Percentiles rank a stretch among this genome's conserved stretches.
phyloP scores from a whole-genome alignment of 306 rosid genomes.

The Cucumis sativus region DNA sequence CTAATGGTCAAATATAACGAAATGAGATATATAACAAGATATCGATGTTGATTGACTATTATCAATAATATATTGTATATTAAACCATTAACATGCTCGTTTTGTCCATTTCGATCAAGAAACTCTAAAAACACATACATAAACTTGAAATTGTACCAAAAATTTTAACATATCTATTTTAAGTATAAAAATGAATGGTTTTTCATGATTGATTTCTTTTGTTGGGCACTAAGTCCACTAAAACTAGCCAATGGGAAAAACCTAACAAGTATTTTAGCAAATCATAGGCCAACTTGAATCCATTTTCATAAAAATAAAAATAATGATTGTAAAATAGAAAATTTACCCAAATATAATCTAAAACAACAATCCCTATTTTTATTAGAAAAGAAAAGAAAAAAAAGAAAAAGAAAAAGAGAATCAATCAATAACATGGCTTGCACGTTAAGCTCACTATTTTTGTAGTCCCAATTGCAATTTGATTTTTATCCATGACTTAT shows the following conservation, averaged over 20 bases:
- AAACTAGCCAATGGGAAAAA: not conserved
- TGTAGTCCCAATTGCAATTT: not conserved
- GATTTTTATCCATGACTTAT: not conserved
- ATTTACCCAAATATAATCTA: not conserved
- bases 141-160: not conserved
- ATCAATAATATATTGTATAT: no score
- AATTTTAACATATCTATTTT: not conserved
- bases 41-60: no score
- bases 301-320: not conserved
- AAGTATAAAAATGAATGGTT: not conserved
- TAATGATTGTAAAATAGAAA: not conserved
- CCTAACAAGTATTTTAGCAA: not conserved
- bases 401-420: not conserved
- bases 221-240: not conserved
- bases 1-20: no score
- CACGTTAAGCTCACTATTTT: not conserved
- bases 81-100: no score
- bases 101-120: no score
- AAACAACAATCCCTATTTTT: not conserved
- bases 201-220: not conserved
- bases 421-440: not conserved
- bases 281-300: not conserved
- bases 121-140: no score
- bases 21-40: no score
- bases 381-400: not conserved